Base-by-base conservation (phyloP, 129 eudicot species). In the Apium graveolens region DNA sequence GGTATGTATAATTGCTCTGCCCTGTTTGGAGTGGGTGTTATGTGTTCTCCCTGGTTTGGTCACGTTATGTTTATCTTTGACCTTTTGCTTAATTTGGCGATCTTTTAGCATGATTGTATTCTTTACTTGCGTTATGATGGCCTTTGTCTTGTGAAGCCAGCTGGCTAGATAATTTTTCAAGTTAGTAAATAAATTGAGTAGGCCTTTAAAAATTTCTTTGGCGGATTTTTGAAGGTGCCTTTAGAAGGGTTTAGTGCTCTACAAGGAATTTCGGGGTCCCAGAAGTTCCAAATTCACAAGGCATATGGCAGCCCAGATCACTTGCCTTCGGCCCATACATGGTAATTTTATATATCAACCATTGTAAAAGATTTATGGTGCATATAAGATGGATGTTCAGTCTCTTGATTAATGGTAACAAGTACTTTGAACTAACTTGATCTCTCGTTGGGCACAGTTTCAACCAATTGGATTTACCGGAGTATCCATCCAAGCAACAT, bases 281-380 rank as follows among this genome's bases (percentile, higher is more conserved):
- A 96, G 81, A 96, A 92, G 84, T 96, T 96, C 73, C 99, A 96
- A 83, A 96, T 96, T 78, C 97, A 96, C 87, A 96, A 96, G 78
- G 97, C 99, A 18, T 96, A 96, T 77, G 99, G 97, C 80, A 89
- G 96, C 57, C 78, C 91, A 1, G 97, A 92, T 81, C 97, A 90
- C 80, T 84, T 96, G 89, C 99, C 99, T 51, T 96, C 97, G 2
- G 97, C 99, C 68, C 99, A 96, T 84, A 96, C 99, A 76, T 96
- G 99, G 99, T 95, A 87, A 80, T 6, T 6, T 31, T 31, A 38
- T 79, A 17, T 65, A 29, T 78, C 9, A 26, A 63, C 70, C 20
- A 63, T 11, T 63, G 70, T 62, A 62, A n/a, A 12, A 62, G 17
- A 10, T 26, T 26, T 12, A 62, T 62, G 35, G 69, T 26, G 35